A percentile compares a stretch with the other conserved stretches of the same genome.
Evolutionary conservation across 2,329 filamentous ascomycete species (phyloP).

Genomic region (Phyllosticta ampelicida): DNA sequence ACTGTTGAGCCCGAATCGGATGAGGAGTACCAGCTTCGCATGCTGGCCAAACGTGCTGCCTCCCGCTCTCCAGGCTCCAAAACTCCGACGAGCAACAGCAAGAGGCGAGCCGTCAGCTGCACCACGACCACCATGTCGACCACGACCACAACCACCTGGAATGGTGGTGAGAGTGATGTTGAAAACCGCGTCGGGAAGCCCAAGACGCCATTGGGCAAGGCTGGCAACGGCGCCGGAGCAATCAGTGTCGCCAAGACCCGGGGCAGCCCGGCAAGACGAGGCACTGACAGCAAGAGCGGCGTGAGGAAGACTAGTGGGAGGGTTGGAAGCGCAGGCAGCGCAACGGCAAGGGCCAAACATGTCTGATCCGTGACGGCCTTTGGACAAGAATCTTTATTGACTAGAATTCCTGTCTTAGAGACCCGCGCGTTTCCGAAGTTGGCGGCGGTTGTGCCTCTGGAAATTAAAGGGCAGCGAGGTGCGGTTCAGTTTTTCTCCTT

Average conservation of each 20-base stretch:
- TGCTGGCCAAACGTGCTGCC: constrained; percentile 52
- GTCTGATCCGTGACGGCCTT: constrained; percentile 4
- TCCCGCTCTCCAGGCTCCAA: constrained; percentile 48
- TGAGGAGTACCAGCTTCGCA: constrained; percentile 70
- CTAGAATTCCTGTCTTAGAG: constrained; percentile 1
- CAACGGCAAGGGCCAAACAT: constrained; percentile 6
- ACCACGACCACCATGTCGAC: constrained; percentile 57
- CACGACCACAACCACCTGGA: constrained; percentile 26
- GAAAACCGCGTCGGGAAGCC: constrained; percentile 34
- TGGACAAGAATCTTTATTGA: constrained; percentile 4
- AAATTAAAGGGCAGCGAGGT: background rate
- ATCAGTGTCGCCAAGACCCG: constrained; percentile 37
- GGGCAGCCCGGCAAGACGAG: constrained; percentile 34
- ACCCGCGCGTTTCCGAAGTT: background rate
- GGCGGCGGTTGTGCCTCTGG: constrained; percentile 2
- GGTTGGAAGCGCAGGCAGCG: constrained; percentile 35
- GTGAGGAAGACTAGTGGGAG: constrained; percentile 42
- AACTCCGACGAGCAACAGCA: constrained; percentile 38
- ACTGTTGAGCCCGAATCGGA: constrained; percentile 54
- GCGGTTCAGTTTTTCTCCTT: background rate
- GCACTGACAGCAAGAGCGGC: constrained; percentile 35
- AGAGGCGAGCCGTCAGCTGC: constrained; percentile 62
- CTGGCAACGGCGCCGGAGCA: constrained; percentile 31
- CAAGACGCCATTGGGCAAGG: constrained; percentile 33
- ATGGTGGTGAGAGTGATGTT: constrained; percentile 34